Percentiles rank a stretch among this genome's conserved stretches.
These are phyloP conservation scores for Knufia fluminis DNA, from an alignment of 2,329 filamentous ascomycete genomes.

Conservation along the genomic window DNA sequence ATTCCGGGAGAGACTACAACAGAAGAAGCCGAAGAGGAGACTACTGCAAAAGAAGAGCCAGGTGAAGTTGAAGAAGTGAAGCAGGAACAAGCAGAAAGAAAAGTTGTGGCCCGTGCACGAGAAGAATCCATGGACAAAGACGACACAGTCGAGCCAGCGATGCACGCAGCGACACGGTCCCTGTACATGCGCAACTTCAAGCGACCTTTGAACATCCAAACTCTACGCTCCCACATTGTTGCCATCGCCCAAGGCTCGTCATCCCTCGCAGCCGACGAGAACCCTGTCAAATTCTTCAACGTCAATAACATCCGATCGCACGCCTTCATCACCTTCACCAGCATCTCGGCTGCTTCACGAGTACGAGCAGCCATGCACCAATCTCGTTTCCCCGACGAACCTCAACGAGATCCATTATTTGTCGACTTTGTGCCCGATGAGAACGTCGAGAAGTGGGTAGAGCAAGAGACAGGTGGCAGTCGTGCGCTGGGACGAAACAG, in stretches of 20 bases:
- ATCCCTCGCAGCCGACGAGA: slow-evolving; percentile 39
- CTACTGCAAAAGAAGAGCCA: too few relatives aligned
- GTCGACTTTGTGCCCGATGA: slow-evolving; percentile 82
- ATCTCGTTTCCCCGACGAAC: slow-evolving; percentile 77
- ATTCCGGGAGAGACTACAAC: background rate
- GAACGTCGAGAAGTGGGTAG: slow-evolving; percentile 64
- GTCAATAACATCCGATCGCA: slow-evolving; percentile 82
- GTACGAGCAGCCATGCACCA: slow-evolving; percentile 70
- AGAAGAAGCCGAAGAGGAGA: background rate
- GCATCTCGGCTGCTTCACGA: slow-evolving; percentile 60
- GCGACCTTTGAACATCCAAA: slow-evolving; percentile 64
- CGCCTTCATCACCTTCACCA: slow-evolving; percentile 67
- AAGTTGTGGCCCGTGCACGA: slow-evolving; percentile 16
- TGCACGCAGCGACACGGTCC: slow-evolving; percentile 64
- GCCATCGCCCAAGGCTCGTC: slow-evolving; percentile 56
- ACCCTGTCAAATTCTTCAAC: slow-evolving; percentile 59
- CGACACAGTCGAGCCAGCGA: slow-evolving; percentile 42
- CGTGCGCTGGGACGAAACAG: slow-evolving; percentile 31
- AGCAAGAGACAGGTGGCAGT: slow-evolving; percentile 47
- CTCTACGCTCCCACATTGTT: slow-evolving; percentile 60
- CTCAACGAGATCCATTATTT: slow-evolving; percentile 72
- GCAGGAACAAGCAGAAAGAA: slow-evolving; percentile 11
- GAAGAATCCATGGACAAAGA: slow-evolving; percentile 27
- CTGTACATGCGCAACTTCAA: slow-evolving; percentile 88
- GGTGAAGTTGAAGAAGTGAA: background rate